Base-by-base conservation (phyloP, 129 eudicot genomes). In the Flaveria brownii region DNA sequence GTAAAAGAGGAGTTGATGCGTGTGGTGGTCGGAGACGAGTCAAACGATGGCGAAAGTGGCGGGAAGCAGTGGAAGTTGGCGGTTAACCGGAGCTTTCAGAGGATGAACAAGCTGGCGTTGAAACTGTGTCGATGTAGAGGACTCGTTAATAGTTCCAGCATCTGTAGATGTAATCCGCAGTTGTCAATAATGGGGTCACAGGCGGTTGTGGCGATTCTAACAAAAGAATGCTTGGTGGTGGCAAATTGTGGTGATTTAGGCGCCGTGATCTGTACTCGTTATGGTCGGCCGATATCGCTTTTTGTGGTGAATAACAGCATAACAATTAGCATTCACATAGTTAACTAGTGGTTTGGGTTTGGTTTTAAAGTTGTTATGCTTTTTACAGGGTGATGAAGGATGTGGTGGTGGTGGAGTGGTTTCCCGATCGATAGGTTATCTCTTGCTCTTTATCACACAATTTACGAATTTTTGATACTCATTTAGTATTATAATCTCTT, bases 371-470 rank as follows among this genome's bases (percentile, higher is more conserved):
- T 33, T 12, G n/a, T 39, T 5, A 42, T 12, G 39, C n/a, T 9
- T 22, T 23, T 5, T 60, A 16, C 81, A 85, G 92, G 86, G 86
- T n/a, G 82, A 88, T 57, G 81, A 64, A 22, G 79, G 59, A 76
- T 81, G 83, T 46, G 2, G 68, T 33, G 90, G 90, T 41, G 88
- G 90, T 3, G 63, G 78, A 20, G 78, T 86, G 42, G 83, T 83
- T 88, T 81, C 93, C 20, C 83, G 90, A 5, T 80, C 90, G 59
- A 83, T 86, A 81, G 93, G 93, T 86, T 81, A 68, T 81, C 14
- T 63, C 62, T 57, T 41, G 6, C 42, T 25, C 17, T 43, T 1
- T 73, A 23, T 10, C 9, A 22, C 28, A 55, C 15, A 1, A 23
- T 23, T 33, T 1, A 3, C 16, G 33, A 42, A 68, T 1, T 3